These are phyloP conservation scores for Ophiobolus disseminans DNA, from an alignment of 2,329 filamentous ascomycete species.

Conservation along the genomic window DNA sequence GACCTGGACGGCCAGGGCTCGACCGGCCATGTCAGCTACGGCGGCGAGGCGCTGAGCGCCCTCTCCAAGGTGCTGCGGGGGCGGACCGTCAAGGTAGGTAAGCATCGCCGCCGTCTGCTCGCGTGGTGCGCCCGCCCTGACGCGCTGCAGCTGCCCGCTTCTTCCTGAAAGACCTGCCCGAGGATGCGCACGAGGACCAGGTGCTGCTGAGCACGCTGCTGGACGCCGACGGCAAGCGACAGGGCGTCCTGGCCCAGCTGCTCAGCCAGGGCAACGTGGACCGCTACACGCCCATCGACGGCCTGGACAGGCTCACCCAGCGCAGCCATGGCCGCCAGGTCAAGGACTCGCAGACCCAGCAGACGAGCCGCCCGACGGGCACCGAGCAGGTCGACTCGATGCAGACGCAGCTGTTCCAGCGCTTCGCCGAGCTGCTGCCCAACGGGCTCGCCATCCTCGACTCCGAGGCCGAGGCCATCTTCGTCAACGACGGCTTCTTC, in stretches of 20 bases:
- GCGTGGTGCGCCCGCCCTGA: conserved; percentile 14
- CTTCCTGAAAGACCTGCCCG: conserved; percentile 28
- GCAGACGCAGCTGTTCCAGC: conserved; percentile 53
- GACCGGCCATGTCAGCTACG: conserved; percentile 40
- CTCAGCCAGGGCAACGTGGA: conserved; percentile 28
- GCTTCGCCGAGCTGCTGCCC: conserved; percentile 55
- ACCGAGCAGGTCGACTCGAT: conserved; percentile 34
- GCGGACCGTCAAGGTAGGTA: conserved; percentile 49
- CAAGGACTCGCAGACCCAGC: conserved; percentile 15
- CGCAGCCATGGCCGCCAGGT: conserved; percentile 16
- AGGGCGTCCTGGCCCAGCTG: conserved; percentile 43
- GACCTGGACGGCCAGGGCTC: conserved; percentile 46
- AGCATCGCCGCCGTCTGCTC: conserved; percentile 21
- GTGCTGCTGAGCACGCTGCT: conserved; percentile 43
- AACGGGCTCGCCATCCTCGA: conserved; percentile 56
- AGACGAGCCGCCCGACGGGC: conserved; percentile 1
- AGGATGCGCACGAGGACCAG: conserved; percentile 24
- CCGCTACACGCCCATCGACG: conserved; percentile 34
- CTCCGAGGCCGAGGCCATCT: conserved; percentile 53
- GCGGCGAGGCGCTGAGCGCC: conserved; percentile 42
- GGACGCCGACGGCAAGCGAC: conserved; percentile 37
- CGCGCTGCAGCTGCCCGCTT: conserved; percentile 27
- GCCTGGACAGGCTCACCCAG: conserved; percentile 27
- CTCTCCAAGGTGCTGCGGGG: conserved; percentile 45
- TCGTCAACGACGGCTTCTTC: conserved; percentile 57